A percentile compares a stretch with the other conserved stretches of the same genome.
These are phyloP conservation scores for Kurtzmaniella quercitrusa DNA, from an alignment of 1,139 yeast genomes.

Conservation along the genomic window DNA sequence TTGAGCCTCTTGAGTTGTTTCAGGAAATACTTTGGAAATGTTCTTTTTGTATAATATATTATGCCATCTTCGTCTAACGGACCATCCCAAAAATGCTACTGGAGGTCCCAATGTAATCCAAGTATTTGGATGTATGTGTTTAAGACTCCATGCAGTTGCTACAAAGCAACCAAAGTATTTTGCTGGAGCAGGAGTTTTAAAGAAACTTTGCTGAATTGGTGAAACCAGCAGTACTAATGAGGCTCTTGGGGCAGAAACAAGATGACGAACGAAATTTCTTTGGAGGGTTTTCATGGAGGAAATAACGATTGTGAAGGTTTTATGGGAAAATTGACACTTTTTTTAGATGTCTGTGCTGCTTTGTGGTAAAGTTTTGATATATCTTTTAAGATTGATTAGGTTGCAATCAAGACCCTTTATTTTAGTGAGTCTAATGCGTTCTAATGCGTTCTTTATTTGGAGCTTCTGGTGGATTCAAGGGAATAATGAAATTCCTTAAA, in stretches of 20 bases:
- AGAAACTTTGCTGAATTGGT: constrained; percentile 25
- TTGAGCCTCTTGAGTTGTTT: constrained; percentile 7
- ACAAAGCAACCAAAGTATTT: constrained; percentile 30
- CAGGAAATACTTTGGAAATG: constrained; percentile 10
- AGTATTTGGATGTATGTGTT: constrained; percentile 34
- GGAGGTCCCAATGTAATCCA: constrained; percentile 39
- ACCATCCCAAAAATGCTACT: constrained; percentile 23
- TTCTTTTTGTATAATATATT: constrained; percentile 15
- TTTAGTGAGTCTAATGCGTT: no score
- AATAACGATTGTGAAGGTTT: no score
- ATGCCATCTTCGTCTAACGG: constrained; percentile 16
- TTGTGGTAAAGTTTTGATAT: no score
- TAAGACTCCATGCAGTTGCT: constrained; percentile 24
- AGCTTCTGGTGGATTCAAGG: no score
- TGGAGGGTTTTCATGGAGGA: not conserved
- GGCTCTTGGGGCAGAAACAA: constrained; percentile 9
- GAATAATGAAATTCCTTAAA: no score
- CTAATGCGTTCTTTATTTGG: no score
- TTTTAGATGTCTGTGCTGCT: no score
- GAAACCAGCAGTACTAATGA: constrained; percentile 6
- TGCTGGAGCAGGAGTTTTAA: constrained; percentile 23
- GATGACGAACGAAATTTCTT: not conserved
- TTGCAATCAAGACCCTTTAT: no score
- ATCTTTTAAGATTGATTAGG: no score
- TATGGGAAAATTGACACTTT: no score